phyloP scores from a whole-genome alignment of 257 asterid species.

The Solanum arcanum region DNA sequence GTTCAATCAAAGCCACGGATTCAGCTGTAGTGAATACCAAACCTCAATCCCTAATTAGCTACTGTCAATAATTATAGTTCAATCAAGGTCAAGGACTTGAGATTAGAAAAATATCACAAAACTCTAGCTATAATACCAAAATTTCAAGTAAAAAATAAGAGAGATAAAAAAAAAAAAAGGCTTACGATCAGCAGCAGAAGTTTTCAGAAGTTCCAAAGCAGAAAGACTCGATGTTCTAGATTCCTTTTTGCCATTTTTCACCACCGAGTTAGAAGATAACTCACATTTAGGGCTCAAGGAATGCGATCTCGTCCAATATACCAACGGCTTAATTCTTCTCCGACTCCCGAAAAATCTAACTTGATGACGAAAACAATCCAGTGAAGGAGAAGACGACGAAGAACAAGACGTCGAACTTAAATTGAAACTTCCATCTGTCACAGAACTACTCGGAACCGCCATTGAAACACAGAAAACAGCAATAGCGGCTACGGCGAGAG shows the following conservation, averaged over 20 bases:
- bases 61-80: neutral
- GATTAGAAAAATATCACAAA: neutral
- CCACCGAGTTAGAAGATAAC: constrained; percentile 5
- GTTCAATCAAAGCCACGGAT: too few relatives aligned
- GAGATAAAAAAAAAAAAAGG: neutral
- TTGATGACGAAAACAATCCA: constrained; percentile 17
- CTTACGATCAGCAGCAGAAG: constrained; percentile 73
- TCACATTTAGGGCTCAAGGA: constrained; percentile 41
- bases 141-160: neutral
- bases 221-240: constrained; percentile 45
- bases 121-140: neutral
- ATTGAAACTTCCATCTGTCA: neutral
- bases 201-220: constrained; percentile 70
- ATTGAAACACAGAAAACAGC: neutral
- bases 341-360: neutral
- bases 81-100: neutral
- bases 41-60: too few relatives aligned
- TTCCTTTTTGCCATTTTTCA: constrained; percentile 1
- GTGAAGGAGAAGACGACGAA: constrained; percentile 7
- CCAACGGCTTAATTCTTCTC: constrained; percentile 13
- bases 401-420: constrained; percentile 6
- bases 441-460: neutral
- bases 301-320: constrained; percentile 10
- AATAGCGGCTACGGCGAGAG: neutral
- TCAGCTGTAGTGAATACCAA: too few relatives aligned